Evolutionary conservation across 768 basidiomycete species (phyloP), one percentile per base, ranked within the genome.

Genomic region (Lentinula boryana): DNA sequence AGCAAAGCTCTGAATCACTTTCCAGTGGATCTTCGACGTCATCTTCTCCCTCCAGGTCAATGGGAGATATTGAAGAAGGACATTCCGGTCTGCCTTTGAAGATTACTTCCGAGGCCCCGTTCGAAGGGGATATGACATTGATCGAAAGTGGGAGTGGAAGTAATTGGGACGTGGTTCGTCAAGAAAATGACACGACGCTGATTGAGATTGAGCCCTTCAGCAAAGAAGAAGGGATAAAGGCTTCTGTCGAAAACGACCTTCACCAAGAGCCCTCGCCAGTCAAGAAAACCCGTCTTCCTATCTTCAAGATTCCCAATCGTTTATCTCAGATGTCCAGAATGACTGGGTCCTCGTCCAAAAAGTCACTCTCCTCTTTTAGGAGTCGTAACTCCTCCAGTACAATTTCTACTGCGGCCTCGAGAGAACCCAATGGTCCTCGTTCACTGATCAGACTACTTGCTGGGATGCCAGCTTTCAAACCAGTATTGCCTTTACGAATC

Each of bases 301-400:
- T 58, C 27, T 50, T 58, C 57, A 43, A 44, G 15, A 48, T 58
- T 21, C 57, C 57, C 6, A 4, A 33, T 38, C 48, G 57, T 49
- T 27, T 46, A 23, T 56, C 55, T 9, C 44, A 58, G 27, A 46
- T 58, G 9, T 58, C 48, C 31, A 32, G n/a, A 15, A 58, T 46
- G 43, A 48, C 57, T 16, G 44, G 57, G 18, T 58, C 57, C 8
- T 58, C 57, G 15, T 48, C 57, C 10, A 58, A 38, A 41, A 58
- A 44, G 23, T 58, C 57, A 13, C 35, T 58, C 7, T 35, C 57
- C 12, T 58, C 57, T 33, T 35, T 58, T n/a, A 44, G n/a, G 35
- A 58, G 40, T 56, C 55, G 55, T 23, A 56, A 56, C 27, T 56
- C 57, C 6, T 48, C 57, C 33, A 58, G 46, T 23, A 58, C 57